Evolutionary conservation across 768 basidiomycete genomes (phyloP).

Genomic region (Boletus sensibilis): DNA sequence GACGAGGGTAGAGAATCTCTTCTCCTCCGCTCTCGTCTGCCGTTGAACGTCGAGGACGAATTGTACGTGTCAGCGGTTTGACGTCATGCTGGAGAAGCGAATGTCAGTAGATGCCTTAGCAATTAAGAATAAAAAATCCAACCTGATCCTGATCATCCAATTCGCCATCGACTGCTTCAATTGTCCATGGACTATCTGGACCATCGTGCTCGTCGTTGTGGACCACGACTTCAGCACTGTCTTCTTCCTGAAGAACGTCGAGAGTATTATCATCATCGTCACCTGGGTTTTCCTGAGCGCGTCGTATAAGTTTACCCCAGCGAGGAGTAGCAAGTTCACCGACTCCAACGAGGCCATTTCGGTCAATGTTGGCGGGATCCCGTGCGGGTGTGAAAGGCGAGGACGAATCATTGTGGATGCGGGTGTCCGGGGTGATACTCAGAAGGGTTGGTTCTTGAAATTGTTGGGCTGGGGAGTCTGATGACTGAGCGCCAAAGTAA

Average conservation of each 20-base stretch:
- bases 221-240: constrained; percentile 28
- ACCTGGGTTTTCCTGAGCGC: constrained; percentile 31
- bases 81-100: constrained; percentile 41
- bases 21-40: constrained; percentile 88
- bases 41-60: constrained; percentile 62
- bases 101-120: neutral
- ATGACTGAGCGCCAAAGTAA: constrained; percentile 74
- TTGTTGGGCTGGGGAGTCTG: constrained; percentile 62
- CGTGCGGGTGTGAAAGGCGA: constrained; percentile 71
- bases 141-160: constrained; percentile 70
- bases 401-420: constrained; percentile 48
- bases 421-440: constrained; percentile 64
- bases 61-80: constrained; percentile 44
- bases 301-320: constrained; percentile 65
- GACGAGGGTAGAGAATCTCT: constrained; percentile 84
- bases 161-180: constrained; percentile 83
- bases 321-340: constrained; percentile 97
- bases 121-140: constrained; percentile 17
- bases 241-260: constrained; percentile 30
- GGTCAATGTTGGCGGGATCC: constrained; percentile 79
- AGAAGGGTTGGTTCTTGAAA: constrained; percentile 33
- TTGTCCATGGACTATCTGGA: constrained; percentile 85
- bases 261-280: constrained; percentile 44
- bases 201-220: constrained; percentile 46
- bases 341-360: constrained; percentile 86